A percentile compares a stretch with the other conserved stretches of the same genome.
These are phyloP conservation scores for Solanum tarapatanum DNA, from an alignment of 257 asterid genomes.

Conservation along the genomic window DNA sequence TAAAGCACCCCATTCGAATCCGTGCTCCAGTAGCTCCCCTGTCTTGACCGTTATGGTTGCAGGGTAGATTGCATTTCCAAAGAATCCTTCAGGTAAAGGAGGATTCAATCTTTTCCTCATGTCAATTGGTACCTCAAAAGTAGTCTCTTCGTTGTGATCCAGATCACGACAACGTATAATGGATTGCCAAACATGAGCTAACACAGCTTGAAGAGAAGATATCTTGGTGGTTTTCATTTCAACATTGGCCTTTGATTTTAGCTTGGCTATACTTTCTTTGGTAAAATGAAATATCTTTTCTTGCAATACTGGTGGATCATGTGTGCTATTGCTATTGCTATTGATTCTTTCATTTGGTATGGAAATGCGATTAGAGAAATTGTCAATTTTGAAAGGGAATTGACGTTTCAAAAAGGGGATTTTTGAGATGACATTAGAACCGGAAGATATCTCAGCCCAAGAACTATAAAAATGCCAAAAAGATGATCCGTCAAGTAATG, in stretches of 20 bases:
- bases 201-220: constrained; percentile 36
- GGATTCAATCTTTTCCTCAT: constrained; percentile 22
- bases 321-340: neutral
- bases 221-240: constrained; percentile 11
- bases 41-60: neutral
- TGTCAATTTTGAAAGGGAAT: no score
- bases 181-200: constrained; percentile 40
- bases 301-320: neutral
- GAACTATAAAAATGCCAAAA: no score
- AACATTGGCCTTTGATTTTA: constrained; percentile 27
- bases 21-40: neutral
- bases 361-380: neutral
- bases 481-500: no score
- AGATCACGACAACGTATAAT: constrained; percentile 13
- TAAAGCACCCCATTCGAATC: no score
- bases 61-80: constrained; percentile 19
- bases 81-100: constrained; percentile 19
- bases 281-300: constrained; percentile 23
- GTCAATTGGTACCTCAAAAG: neutral
- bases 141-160: neutral
- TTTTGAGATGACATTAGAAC: no score
- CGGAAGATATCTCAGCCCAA: no score
- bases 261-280: constrained; percentile 7
- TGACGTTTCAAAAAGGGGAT: no score
- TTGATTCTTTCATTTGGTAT: neutral